Conservation (phyloP, 2,329 filamentous ascomycete species). For the Exophiala sideris region DNA sequence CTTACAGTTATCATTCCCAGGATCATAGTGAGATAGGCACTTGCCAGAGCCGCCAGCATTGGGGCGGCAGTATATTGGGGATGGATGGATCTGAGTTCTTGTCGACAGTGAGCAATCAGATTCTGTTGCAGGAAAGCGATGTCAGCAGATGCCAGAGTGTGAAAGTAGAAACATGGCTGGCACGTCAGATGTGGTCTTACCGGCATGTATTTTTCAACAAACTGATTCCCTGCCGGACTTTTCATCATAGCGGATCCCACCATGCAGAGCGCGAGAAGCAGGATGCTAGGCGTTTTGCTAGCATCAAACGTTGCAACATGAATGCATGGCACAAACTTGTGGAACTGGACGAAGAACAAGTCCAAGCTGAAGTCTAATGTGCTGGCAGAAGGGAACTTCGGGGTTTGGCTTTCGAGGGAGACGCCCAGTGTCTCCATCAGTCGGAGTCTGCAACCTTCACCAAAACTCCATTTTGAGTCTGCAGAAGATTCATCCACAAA, state of each 20-base stretch:
- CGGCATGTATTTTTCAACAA: not conserved
- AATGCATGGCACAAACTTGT: not conserved
- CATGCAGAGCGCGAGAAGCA: not conserved
- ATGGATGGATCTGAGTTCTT: not conserved
- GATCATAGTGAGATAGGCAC: not conserved
- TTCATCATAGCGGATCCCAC: not conserved
- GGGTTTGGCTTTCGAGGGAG: not conserved
- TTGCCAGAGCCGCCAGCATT: not conserved
- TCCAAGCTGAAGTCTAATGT: not conserved
- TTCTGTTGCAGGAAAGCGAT: not conserved
- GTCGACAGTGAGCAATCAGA: not conserved
- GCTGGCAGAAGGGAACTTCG: not conserved
- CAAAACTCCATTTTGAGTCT: not conserved
- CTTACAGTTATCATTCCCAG: not conserved
- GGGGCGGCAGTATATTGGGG: not conserved
- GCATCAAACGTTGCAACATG: constrained; percentile 1
- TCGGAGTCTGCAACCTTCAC: not conserved
- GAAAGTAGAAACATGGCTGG: too few species aligned
- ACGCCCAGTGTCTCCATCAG: not conserved
- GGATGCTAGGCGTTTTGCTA: not conserved
- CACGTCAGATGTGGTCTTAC: not conserved
- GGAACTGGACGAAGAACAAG: not conserved
- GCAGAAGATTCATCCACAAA: not conserved
- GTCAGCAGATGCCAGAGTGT: not conserved
- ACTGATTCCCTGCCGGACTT: not conserved